phyloP scores from a whole-genome alignment of 2,329 filamentous ascomycete species.

The Myriosclerotinia curreyana region DNA sequence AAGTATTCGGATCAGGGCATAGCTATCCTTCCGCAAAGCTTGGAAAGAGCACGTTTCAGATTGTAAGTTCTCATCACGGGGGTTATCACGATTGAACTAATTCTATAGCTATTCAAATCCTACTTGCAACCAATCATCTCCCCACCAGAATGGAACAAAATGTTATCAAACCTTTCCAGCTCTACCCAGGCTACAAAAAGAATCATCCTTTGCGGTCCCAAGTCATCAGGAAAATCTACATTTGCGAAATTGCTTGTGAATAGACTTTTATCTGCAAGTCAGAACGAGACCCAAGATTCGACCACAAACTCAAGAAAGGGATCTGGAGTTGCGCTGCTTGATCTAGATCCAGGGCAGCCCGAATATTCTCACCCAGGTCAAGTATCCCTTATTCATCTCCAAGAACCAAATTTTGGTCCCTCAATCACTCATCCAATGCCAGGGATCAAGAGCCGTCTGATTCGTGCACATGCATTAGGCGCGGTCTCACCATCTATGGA shows the following conservation, averaged over 20 bases:
- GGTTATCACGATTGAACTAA: slow-evolving; percentile 30
- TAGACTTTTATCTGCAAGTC: slow-evolving; percentile 49
- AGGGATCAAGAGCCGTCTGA: slow-evolving; percentile 39
- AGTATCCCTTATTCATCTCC: slow-evolving; percentile 62
- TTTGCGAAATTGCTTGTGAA: slow-evolving; percentile 67
- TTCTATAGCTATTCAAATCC: slow-evolving; percentile 49
- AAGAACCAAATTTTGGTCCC: slow-evolving; percentile 60
- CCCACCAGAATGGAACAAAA: slow-evolving; percentile 58
- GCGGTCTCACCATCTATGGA: slow-evolving; percentile 64
- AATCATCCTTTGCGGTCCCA: slow-evolving; percentile 65
- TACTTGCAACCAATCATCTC: slow-evolving; percentile 54
- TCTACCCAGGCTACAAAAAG: slow-evolving; percentile 41
- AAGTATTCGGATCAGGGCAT: slow-evolving; percentile 27
- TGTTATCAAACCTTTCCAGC: slow-evolving; percentile 34
- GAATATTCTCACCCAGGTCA: slow-evolving; percentile 70
- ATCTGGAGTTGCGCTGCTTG: slow-evolving; percentile 53
- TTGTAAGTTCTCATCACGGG: slow-evolving; percentile 42
- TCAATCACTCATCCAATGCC: slow-evolving; percentile 61
- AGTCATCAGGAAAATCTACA: slow-evolving; percentile 73
- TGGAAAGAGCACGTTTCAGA: slow-evolving; percentile 46
- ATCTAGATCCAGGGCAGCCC: slow-evolving; percentile 74
- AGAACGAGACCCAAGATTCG: neutral
- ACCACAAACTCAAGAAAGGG: slow-evolving; percentile 19
- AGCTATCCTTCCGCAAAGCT: slow-evolving; percentile 24
- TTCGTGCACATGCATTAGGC: slow-evolving; percentile 66